Evolutionary conservation across 116 monocot genomes (phyloP), one percentile per base, ranked within the genome.

Genomic region (Trichopus zeylanicus): DNA sequence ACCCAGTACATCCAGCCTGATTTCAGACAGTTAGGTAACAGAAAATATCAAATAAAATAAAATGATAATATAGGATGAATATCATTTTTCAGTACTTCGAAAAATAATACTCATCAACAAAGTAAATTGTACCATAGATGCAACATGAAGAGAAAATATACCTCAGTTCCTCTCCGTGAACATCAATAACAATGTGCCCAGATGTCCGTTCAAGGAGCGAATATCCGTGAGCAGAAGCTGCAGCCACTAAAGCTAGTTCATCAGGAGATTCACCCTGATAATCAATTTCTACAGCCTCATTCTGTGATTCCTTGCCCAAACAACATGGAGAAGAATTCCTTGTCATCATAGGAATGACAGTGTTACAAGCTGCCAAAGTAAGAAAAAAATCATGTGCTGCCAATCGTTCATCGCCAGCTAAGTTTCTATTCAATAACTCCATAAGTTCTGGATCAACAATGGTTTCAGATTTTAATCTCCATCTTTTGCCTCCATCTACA

Each of bases 231-330:
- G 84, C 75, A 64, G 87, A 63, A 29, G 87, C 92, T 65, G 92
- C 92, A 73, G 65, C 73, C 55, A 92, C 92, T 57, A 92, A 74
- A 52, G 92, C 92, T 71, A 79, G 92, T 65, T 92, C 92, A 87
- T 92, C 92, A 66, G 92, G 92, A 49, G 92, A 92, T 68, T 92
- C 92, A 31, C 92, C 92, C 71, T 92, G 92, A 68, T 92, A 92
- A 21, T 87, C 74, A 60, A 92, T 78, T 51, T 16, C 59, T 59
- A 67, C 74, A 48, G 32, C 71, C 38, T 79, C 86, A 59, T 75
- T 72, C 62, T 56, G 46, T 46, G 71, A 21, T 59, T 63, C 66
- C 42, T 53, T 63, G 18, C 34, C 28, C n/a, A n/a, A n/a, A n/a
- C n/a, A n/a, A n/a, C n/a, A n/a, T n/a, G n/a, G n/a, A 57, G 77